A percentile compares a stretch with the other conserved stretches of the same genome.
phyloP scores from a whole-genome alignment of 2,329 filamentous ascomycete genomes.

The Penicillium sp. region DNA sequence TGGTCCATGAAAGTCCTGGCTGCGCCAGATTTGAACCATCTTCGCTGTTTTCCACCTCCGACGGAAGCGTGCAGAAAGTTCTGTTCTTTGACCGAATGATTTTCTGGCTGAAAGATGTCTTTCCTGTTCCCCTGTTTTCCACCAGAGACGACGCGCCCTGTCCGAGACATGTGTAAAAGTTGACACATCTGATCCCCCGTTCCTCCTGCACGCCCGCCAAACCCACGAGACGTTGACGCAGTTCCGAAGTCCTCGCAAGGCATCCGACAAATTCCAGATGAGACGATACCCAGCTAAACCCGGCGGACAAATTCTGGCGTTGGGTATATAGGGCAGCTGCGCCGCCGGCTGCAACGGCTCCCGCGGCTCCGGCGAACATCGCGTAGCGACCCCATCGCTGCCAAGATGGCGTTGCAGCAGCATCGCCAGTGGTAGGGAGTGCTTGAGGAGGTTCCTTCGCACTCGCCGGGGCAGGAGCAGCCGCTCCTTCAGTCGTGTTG shows the following conservation, averaged over 20 bases:
- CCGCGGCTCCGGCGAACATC: constrained; percentile 77
- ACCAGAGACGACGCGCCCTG: constrained; percentile 53
- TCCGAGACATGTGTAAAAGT: constrained; percentile 83
- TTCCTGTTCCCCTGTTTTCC: constrained; percentile 22
- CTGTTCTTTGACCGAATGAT: constrained; percentile 57
- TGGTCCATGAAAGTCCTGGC: constrained; percentile 59
- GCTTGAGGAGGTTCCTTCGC: constrained; percentile 20
- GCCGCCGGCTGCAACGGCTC: constrained; percentile 75
- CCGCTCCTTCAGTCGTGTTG: constrained; percentile 14
- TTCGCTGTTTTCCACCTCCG: constrained; percentile 43
- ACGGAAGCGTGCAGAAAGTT: constrained; percentile 84
- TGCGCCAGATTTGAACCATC: constrained; percentile 21
- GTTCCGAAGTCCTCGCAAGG: constrained; percentile 76
- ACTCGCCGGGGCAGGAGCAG: constrained; percentile 4
- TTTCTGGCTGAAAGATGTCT: constrained; percentile 34
- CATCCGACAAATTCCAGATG: constrained; percentile 94
- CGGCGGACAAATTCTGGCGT: constrained; percentile 71
- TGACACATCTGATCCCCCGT: constrained; percentile 72
- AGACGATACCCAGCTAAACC: constrained; percentile 78
- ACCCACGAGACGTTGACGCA: constrained; percentile 68
- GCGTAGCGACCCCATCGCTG: constrained; percentile 80
- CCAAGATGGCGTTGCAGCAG: constrained; percentile 57
- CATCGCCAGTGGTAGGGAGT: constrained; percentile 39
- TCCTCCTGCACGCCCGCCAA: constrained; percentile 64
- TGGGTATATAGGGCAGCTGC: constrained; percentile 84